Percentiles rank a stretch among this genome's conserved stretches.
phyloP scores from a whole-genome alignment of 1,284 basidiomycete genomes.

The Pisolithus thermaeus region DNA sequence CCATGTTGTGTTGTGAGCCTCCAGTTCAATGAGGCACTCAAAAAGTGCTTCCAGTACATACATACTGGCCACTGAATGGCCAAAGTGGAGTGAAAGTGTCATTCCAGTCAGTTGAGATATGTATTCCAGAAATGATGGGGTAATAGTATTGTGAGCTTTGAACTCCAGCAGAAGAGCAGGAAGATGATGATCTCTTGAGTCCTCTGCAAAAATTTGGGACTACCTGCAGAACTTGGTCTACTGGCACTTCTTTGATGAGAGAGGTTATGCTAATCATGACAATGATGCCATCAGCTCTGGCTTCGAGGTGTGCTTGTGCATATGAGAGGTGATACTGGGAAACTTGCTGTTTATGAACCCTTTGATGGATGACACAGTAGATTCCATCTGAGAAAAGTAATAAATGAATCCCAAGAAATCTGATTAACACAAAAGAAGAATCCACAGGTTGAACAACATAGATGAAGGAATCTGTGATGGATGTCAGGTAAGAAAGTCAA shows the following conservation, averaged over 20 bases:
- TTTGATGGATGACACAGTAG: slow-evolving; percentile 84
- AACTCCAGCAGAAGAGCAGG: slow-evolving; percentile 31
- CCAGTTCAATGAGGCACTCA: slow-evolving; percentile 86
- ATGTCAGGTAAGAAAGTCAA: slow-evolving; percentile 86
- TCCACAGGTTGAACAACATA: slow-evolving; percentile 90
- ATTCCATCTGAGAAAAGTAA: slow-evolving; percentile 77
- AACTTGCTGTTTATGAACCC: slow-evolving; percentile 71
- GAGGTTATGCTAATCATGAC: slow-evolving; percentile 83
- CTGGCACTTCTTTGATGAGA: slow-evolving; percentile 67
- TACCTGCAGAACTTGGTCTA: slow-evolving; percentile 47
- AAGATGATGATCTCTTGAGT: slow-evolving; percentile 46
- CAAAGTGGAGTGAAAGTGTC: slow-evolving; percentile 70
- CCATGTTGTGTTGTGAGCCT: slow-evolving; percentile 83
- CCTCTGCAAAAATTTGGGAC: slow-evolving; percentile 71
- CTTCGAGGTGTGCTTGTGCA: slow-evolving; percentile 68
- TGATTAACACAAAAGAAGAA: slow-evolving; percentile 1
- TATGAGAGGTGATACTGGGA: slow-evolving; percentile 71
- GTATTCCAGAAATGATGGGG: slow-evolving; percentile 70
- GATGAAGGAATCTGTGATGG: slow-evolving; percentile 95
- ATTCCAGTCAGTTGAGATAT: slow-evolving; percentile 28
- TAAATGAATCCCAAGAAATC: background rate
- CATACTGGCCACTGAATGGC: slow-evolving; percentile 97
- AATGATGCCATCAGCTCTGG: slow-evolving; percentile 91
- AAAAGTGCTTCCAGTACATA: slow-evolving; percentile 93
- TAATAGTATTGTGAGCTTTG: slow-evolving; percentile 4